These are phyloP conservation scores for Kondoa subrosea DNA, from an alignment of 768 basidiomycete genomes.

Conservation along the genomic window DNA sequence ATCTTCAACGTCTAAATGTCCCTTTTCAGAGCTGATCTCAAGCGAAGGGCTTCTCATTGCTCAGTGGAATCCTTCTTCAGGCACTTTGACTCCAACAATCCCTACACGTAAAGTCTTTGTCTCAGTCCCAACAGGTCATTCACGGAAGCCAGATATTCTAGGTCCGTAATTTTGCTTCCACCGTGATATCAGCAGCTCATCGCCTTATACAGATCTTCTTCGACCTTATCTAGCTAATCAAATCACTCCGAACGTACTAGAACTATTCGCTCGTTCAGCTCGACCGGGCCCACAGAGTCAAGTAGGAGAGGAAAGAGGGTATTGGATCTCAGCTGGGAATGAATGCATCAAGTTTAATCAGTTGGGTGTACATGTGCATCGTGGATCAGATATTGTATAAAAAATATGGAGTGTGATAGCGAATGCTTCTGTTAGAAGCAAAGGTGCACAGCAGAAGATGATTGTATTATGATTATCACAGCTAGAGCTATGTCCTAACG, in stretches of 20 bases:
- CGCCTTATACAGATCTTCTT: not conserved
- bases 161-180: not conserved
- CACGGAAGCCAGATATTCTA: conserved; percentile 1
- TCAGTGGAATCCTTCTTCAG: not conserved
- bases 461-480: too few species aligned
- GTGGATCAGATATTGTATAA: too few species aligned
- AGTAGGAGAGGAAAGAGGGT: not conserved
- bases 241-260: not conserved
- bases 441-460: too few species aligned
- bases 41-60: not conserved
- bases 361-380: not conserved
- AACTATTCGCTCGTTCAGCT: conserved; percentile 1
- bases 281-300: not conserved
- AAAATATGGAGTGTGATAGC: too few species aligned
- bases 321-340: not conserved
- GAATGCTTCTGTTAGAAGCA: too few species aligned
- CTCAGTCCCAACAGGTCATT: conserved; percentile 1
- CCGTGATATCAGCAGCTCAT: not conserved
- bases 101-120: not conserved
- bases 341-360: not conserved
- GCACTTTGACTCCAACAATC: not conserved
- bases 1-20: not conserved
- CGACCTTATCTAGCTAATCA: not conserved
- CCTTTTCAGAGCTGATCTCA: not conserved
- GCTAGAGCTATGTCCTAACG: too few species aligned